Conservation (phyloP, 2,329 filamentous ascomycete genomes). For the Epichloe uncinata region DNA sequence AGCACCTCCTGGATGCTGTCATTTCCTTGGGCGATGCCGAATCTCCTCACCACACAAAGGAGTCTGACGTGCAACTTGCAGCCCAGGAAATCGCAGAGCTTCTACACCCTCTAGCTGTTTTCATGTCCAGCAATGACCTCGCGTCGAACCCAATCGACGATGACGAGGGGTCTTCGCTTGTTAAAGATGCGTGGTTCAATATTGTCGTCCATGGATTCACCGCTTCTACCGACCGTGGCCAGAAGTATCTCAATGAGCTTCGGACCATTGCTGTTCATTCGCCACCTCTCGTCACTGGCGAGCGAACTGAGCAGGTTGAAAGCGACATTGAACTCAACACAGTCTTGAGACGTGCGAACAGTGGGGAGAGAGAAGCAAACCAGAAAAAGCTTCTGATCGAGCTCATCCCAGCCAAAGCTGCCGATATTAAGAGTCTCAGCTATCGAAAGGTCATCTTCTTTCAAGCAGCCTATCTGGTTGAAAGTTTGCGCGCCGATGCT, state of each 20-base stretch:
- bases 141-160: slow-evolving; percentile 35
- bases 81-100: slow-evolving; percentile 80
- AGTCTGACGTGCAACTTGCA: slow-evolving; percentile 69
- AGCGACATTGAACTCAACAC: slow-evolving; percentile 96
- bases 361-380: slow-evolving; percentile 58
- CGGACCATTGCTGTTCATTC: slow-evolving; percentile 78
- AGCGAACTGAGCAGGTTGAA: slow-evolving; percentile 79
- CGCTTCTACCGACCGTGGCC: slow-evolving; percentile 57
- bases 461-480: slow-evolving; percentile 79
- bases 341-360: slow-evolving; percentile 76
- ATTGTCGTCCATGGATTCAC: slow-evolving; percentile 89
- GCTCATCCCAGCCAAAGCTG: slow-evolving; percentile 61
- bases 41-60: slow-evolving; percentile 57
- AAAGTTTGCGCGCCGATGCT: slow-evolving; percentile 71
- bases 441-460: slow-evolving; percentile 89
- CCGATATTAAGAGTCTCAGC: slow-evolving; percentile 67
- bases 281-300: slow-evolving; percentile 73
- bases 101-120: slow-evolving; percentile 71
- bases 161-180: slow-evolving; percentile 58
- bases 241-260: slow-evolving; percentile 62
- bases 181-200: slow-evolving; percentile 96
- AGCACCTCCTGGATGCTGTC: slow-evolving; percentile 72
- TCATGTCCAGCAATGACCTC: slow-evolving; percentile 58
- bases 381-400: slow-evolving; percentile 69
- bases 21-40: slow-evolving; percentile 83